These are phyloP conservation scores for Elsinoe ampelina DNA, from an alignment of 2,329 filamentous ascomycete species.

Conservation along the genomic window DNA sequence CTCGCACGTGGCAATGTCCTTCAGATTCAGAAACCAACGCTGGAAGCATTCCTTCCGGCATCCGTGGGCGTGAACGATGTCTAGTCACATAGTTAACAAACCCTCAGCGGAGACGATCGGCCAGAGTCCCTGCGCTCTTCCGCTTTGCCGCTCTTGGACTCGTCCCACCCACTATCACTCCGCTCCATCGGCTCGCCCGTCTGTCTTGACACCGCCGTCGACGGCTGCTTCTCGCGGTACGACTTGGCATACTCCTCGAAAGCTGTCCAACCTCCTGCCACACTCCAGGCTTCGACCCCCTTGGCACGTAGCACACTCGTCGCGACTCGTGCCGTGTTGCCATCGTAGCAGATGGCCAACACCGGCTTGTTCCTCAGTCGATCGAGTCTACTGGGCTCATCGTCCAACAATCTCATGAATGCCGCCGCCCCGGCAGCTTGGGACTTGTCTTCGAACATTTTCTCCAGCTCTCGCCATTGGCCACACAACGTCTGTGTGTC, in stretches of 20 bases:
- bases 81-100: no score
- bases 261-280: conserved; percentile 1
- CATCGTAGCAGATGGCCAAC: conserved; percentile 45
- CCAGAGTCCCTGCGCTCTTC: conserved; percentile 8
- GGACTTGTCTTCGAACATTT: conserved; percentile 27
- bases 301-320: conserved; percentile 46
- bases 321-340: conserved; percentile 46
- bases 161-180: neutral
- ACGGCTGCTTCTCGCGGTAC: neutral
- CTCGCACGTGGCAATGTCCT: neutral
- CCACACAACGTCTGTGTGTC: conserved; percentile 35
- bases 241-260: conserved; percentile 8
- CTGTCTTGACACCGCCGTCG: neutral
- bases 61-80: neutral
- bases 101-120: conserved; percentile 1
- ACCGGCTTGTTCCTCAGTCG: conserved; percentile 29
- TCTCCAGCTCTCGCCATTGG: conserved; percentile 42
- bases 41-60: neutral
- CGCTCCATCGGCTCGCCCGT: neutral
- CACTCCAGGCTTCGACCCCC: conserved; percentile 22
- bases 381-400: neutral
- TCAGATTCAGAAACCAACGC: neutral
- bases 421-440: conserved; percentile 13
- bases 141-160: neutral
- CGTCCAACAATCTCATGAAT: conserved; percentile 11